Conservation (phyloP, 179 eudicot genomes). For the Nepenthes alata region DNA sequence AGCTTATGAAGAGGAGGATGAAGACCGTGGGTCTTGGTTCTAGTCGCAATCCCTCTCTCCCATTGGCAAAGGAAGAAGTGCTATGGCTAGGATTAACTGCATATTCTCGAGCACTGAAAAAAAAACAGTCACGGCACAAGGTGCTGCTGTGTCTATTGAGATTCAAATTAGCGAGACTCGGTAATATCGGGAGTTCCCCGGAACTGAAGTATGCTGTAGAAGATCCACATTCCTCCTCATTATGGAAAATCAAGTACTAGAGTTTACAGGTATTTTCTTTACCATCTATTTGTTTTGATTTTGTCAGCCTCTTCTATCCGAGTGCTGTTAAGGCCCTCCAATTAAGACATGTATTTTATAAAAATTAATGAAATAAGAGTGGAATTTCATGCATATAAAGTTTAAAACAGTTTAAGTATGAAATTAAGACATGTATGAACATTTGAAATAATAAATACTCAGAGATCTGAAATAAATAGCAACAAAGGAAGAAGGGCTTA, state of each 20-base stretch:
- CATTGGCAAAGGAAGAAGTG: constrained; percentile 38
- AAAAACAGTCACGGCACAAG: constrained; percentile 49
- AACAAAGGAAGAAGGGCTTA: too few relatives aligned
- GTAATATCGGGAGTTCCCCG: constrained; percentile 14
- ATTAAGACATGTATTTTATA: too few relatives aligned
- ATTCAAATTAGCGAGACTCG: constrained; percentile 27
- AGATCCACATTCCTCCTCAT: constrained; percentile 45
- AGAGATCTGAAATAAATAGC: too few relatives aligned
- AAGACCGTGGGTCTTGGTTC: constrained; percentile 9
- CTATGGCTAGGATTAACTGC: constrained; percentile 79
- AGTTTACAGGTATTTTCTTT: background rate
- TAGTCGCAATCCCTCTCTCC: constrained; percentile 21
- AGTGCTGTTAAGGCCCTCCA: too few relatives aligned
- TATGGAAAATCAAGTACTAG: constrained; percentile 72
- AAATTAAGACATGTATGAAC: too few relatives aligned
- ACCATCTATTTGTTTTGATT: too few relatives aligned
- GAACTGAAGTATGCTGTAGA: constrained; percentile 52
- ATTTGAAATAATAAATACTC: too few relatives aligned
- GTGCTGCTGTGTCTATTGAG: constrained; percentile 35
- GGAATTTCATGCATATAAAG: too few relatives aligned
- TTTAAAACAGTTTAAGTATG: too few relatives aligned
- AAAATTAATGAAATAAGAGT: too few relatives aligned
- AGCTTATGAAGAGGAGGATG: constrained; percentile 57
- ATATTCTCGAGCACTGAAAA: constrained; percentile 35
- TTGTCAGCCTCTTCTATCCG: too few relatives aligned